A percentile compares a stretch with the other conserved stretches of the same genome.
These are phyloP conservation scores for Discostella stelligera DNA, from an alignment of 352 stramenopile species.

Conservation along the genomic window DNA sequence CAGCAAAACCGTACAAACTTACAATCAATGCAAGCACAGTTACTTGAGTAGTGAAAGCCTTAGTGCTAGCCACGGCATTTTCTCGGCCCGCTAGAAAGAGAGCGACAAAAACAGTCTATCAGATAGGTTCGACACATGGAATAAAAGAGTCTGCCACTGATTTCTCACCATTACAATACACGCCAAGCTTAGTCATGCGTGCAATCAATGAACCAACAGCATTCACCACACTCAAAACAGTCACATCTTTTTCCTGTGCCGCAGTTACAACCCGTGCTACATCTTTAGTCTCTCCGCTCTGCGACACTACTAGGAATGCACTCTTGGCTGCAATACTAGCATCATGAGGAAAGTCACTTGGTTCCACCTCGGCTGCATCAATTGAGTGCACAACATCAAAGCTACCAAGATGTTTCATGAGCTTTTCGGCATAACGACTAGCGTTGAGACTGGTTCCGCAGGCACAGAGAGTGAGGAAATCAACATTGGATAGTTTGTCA, in stretches of 20 bases:
- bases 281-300: slow-evolving; percentile 96
- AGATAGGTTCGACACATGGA: too few species aligned
- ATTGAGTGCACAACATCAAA: slow-evolving; percentile 90
- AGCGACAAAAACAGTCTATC: too few species aligned
- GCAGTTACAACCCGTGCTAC: slow-evolving; percentile 90
- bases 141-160: too few species aligned
- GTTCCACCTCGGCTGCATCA: slow-evolving; percentile 85
- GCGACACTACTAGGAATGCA: slow-evolving; percentile 86
- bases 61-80: slow-evolving; percentile 95
- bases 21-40: slow-evolving; percentile 56
- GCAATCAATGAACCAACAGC: slow-evolving; percentile 94
- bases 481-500: slow-evolving; percentile 87
- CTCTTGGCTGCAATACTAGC: slow-evolving; percentile 69
- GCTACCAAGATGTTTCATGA: slow-evolving; percentile 92
- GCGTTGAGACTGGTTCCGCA: slow-evolving; percentile 93
- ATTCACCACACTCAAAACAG: slow-evolving; percentile 93
- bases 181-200: slow-evolving; percentile 87
- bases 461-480: slow-evolving; percentile 91
- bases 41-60: slow-evolving; percentile 96
- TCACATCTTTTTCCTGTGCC: slow-evolving; percentile 80
- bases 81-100: slow-evolving; percentile 86
- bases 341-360: slow-evolving; percentile 83
- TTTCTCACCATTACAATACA: slow-evolving; percentile 89
- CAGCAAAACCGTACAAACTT: too few species aligned
- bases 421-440: slow-evolving; percentile 91